phyloP scores from a whole-genome alignment of 805 yeast genomes.

The Pichia occidentalis region DNA sequence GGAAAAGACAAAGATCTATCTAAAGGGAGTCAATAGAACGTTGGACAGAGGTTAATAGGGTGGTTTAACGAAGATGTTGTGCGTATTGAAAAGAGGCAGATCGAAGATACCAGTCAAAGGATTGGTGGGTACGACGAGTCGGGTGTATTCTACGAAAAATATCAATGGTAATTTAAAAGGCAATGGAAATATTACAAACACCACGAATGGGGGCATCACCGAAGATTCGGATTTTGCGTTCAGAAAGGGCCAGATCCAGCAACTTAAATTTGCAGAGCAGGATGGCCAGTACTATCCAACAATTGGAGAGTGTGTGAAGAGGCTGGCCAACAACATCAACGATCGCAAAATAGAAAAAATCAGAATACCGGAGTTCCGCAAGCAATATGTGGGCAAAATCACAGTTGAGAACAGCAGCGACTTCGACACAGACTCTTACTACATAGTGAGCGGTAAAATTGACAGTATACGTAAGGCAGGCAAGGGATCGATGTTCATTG shows the following conservation, averaged over 20 bases:
- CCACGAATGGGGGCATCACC: slow-evolving; percentile 13
- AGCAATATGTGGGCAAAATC: slow-evolving; percentile 24
- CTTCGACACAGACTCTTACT: slow-evolving; percentile 18
- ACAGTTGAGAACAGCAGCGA: slow-evolving; percentile 19
- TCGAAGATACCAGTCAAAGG: too few relatives aligned
- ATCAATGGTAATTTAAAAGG: too few relatives aligned
- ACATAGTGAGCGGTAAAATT: slow-evolving; percentile 50
- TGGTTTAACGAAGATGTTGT: too few relatives aligned
- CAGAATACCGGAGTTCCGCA: slow-evolving; percentile 37
- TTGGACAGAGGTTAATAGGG: too few relatives aligned
- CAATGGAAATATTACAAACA: not conserved
- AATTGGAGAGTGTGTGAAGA: slow-evolving; percentile 10
- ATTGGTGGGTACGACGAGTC: too few relatives aligned
- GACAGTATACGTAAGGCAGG: slow-evolving; percentile 56
- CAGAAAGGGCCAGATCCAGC: slow-evolving; percentile 21
- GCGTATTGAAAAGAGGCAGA: too few relatives aligned
- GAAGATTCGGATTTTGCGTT: slow-evolving; percentile 31
- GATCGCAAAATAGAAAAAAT: slow-evolving; percentile 13
- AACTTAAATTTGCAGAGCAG: slow-evolving; percentile 15
- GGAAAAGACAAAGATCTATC: too few relatives aligned
- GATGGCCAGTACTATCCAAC: slow-evolving; percentile 25
- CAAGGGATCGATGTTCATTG: slow-evolving; percentile 62
- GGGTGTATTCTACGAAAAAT: too few relatives aligned
- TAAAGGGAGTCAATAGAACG: too few relatives aligned
- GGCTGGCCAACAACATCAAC: not conserved